These are phyloP conservation scores for Penicillium paxilli DNA, from an alignment of 495 filamentous ascomycete species.

Conservation along the genomic window DNA sequence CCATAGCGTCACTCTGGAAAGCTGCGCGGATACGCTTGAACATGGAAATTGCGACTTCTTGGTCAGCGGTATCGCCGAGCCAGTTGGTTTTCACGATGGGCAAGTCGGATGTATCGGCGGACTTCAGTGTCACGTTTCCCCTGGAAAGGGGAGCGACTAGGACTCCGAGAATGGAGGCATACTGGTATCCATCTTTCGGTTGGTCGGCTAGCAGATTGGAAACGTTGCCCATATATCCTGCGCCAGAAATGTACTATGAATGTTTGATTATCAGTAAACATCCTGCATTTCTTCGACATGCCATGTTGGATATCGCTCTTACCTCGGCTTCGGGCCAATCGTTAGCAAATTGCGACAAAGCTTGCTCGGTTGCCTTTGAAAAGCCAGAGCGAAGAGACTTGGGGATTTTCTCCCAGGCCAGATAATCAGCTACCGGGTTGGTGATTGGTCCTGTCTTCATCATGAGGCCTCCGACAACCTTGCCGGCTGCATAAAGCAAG, in stretches of 20 bases:
- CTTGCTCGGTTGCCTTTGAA: constrained; percentile 12
- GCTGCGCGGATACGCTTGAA: constrained; percentile 53
- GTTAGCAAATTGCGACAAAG: constrained; percentile 37
- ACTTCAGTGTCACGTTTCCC: constrained; percentile 55
- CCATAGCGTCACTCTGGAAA: constrained; percentile 41
- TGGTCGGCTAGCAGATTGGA: constrained; percentile 35
- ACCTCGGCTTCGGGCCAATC: constrained; percentile 63
- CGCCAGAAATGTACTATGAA: constrained; percentile 36
- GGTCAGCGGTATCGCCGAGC: constrained; percentile 48
- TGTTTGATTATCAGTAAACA: constrained; percentile 8
- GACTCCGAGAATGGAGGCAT: constrained; percentile 40
- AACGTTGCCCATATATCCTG: constrained; percentile 38
- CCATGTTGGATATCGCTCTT: constrained; percentile 8
- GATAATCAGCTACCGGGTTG: constrained; percentile 37
- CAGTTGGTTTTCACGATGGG: constrained; percentile 58
- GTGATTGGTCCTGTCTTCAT: constrained; percentile 31
- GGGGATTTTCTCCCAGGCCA: constrained; percentile 55
- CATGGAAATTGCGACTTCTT: constrained; percentile 53
- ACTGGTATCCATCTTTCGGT: constrained; percentile 47
- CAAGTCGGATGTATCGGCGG: constrained; percentile 35
- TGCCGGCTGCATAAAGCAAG: constrained; percentile 7
- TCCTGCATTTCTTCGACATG: constrained; percentile 2
- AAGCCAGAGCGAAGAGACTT: constrained; percentile 22
- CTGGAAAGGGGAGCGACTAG: constrained; percentile 52
- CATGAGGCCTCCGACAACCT: constrained; percentile 9